Base-by-base conservation (phyloP, 305 asterid genomes). In the Fraxinus ornus region DNA sequence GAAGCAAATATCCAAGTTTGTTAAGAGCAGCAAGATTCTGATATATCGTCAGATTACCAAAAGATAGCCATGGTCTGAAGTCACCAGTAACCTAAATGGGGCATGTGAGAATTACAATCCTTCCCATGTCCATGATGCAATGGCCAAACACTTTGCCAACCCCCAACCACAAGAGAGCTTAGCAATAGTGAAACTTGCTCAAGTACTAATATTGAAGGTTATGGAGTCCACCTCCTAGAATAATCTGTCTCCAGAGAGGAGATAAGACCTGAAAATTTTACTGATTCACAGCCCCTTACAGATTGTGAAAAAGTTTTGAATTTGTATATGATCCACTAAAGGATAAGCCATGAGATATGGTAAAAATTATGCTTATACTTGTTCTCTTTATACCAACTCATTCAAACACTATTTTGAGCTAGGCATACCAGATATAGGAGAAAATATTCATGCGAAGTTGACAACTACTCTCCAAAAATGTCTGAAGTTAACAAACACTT, bases 41-140 rank as follows among this genome's bases (percentile, higher is more conserved):
- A 55, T 5, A 72, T 60, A 36, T 74, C 83, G n/a, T n/a, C n/a
- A n/a, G n/a, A n/a, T 30, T 33, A 57, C 82, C 75, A 39, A 33
- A 19, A 36, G 39, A 26, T 30, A 36, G 60, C 66, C 22, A n/a
- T n/a, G n/a, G 24, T 28, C 77, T 76, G 80, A 79, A 75, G 0
- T 49, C 64, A 68, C 26, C 32, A 66, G 75, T 62, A 35, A n/a
- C 75, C 32, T 2, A 60, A 7, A 19, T 55, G 24, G 37, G 19
- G 72, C n/a, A 72, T 66, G n/a, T 52, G 66, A 39, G 52, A 72
- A 82, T n/a, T n/a, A 52, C 79, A 73, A 15, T 72, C 84, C 62
- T 36, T 79, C 24, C 32, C 79, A 71, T 57, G 21, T 55, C 12
- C 79, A 82, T 68, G 47, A 13, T 39, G 47, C 75, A 83, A 80